Conservation (phyloP, 2,329 filamentous ascomycete genomes). For the Drechslerella coelobrocha region DNA sequence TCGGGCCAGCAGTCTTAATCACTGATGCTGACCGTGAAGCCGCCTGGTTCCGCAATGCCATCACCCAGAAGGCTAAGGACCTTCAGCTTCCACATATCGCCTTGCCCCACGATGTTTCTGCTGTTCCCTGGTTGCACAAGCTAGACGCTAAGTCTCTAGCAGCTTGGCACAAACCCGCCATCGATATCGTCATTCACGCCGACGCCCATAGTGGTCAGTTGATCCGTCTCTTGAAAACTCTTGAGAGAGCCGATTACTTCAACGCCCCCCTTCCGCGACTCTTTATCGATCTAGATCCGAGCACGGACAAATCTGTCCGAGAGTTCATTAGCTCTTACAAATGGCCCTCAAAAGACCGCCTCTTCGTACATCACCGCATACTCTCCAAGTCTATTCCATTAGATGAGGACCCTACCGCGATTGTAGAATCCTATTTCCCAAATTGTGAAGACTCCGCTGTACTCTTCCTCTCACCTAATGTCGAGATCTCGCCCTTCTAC, state of each 20-base stretch:
- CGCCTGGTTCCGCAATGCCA: conserved; percentile 68
- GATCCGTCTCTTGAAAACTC: conserved; percentile 76
- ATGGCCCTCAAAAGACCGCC: conserved; percentile 70
- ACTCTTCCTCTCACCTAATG: conserved; percentile 81
- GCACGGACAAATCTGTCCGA: conserved; percentile 68
- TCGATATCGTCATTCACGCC: conserved; percentile 86
- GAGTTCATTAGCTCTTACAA: conserved; percentile 69
- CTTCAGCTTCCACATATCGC: conserved; percentile 73
- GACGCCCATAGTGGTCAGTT: conserved; percentile 74
- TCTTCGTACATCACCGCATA: conserved; percentile 79
- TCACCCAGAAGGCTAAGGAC: conserved; percentile 65
- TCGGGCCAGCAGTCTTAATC: conserved; percentile 79
- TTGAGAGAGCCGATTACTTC: conserved; percentile 77
- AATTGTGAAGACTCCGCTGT: conserved; percentile 68
- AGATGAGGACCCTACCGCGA: conserved; percentile 73
- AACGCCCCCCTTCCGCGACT: conserved; percentile 74
- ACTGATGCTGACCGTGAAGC: conserved; percentile 75
- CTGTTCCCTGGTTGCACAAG: conserved; percentile 77
- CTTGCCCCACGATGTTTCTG: conserved; percentile 69
- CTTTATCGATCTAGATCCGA: conserved; percentile 80
- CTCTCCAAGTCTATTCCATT: conserved; percentile 66
- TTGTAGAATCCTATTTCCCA: conserved; percentile 89
- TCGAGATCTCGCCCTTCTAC: conserved; percentile 79
- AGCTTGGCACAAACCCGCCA: conserved; percentile 78
- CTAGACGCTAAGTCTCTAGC: conserved; percentile 75